Evolutionary conservation across 2,329 filamentous ascomycete genomes (phyloP), one percentile per base, ranked within the genome.

Genomic region (Xylariaceae sp.): DNA sequence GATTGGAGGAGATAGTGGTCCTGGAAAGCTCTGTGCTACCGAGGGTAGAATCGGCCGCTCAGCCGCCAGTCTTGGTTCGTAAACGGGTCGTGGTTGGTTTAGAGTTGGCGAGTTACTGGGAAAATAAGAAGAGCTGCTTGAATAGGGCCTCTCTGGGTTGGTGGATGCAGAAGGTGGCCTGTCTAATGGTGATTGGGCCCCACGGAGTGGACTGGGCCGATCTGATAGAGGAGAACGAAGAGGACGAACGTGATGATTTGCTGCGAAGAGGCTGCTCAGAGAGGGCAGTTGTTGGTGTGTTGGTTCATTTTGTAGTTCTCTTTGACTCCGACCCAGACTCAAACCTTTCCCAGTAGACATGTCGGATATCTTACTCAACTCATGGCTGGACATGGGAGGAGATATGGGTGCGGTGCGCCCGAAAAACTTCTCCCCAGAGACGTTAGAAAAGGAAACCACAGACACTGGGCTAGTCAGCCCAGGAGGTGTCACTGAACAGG

Each of bases 341-440:
- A 70, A 64, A 46, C 69, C 73, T 66, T 75, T 76, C 56, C 73
- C 73, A 60, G 73, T 66, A 64, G 74, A 74, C 77, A 79, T 77
- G 57, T 78, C 76, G 70, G 72, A 67, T 68, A 71, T 76, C 60
- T 74, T 68, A 62, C 73, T 69, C 61, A 77, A 79, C 56, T 83
- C 83, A 84, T 85, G 81, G 72, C 76, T 80, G 69, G 82, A 82
- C 83, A 85, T 86, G 64, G 80, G 79, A 70, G 82, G 78, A 61
- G 82, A 82, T 60, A 80, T 73, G 56, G 79, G 78, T 57, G 73
- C 71, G 60, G 72, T 69, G 47, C 74, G 73, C 48, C 74, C 75
- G 78, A 79, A 81, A 54, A 74, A 69, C 65, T 76, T 74, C 62
- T 81, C 79, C 66, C 77, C 78, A 48, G 75, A 75, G 21, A 75